These are phyloP conservation scores for Teunomyces cretensis DNA, from an alignment of 805 yeast species.

Conservation along the genomic window DNA sequence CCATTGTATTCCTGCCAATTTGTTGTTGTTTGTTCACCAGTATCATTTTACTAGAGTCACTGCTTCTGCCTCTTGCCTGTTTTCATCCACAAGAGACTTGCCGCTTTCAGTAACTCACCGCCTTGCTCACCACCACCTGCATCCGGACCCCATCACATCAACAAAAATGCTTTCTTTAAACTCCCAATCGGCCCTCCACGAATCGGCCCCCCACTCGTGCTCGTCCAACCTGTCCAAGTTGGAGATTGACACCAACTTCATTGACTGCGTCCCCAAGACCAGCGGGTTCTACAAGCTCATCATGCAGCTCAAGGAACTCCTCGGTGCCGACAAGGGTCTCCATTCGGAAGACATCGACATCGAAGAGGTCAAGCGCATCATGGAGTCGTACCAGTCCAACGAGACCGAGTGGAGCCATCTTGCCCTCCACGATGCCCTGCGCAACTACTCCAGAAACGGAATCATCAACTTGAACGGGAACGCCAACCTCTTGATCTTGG, in stretches of 20 bases:
- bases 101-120: not conserved
- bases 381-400: constrained; percentile 49
- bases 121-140: not conserved
- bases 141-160: not conserved
- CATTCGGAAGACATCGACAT: constrained; percentile 54
- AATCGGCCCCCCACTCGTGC: constrained; percentile 1
- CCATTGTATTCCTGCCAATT: not conserved
- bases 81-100: not conserved
- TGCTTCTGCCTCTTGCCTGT: not conserved
- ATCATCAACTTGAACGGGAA: constrained; percentile 67
- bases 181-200: constrained; percentile 1
- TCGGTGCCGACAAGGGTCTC: constrained; percentile 34
- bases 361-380: constrained; percentile 39
- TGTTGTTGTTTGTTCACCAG: not conserved
- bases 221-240: constrained; percentile 3
- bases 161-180: constrained; percentile 1
- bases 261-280: constrained; percentile 3
- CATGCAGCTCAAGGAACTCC: constrained; percentile 21
- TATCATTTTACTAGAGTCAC: not conserved
- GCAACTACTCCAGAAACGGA: constrained; percentile 67
- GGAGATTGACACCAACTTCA: constrained; percentile 2
- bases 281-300: constrained; percentile 24
- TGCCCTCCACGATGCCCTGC: constrained; percentile 52
- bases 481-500: constrained; percentile 66
- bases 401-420: constrained; percentile 57